Evolutionary conservation across 2,329 filamentous ascomycete genomes (phyloP), one percentile per base, ranked within the genome.

Genomic region (Cercospora sojina): DNA sequence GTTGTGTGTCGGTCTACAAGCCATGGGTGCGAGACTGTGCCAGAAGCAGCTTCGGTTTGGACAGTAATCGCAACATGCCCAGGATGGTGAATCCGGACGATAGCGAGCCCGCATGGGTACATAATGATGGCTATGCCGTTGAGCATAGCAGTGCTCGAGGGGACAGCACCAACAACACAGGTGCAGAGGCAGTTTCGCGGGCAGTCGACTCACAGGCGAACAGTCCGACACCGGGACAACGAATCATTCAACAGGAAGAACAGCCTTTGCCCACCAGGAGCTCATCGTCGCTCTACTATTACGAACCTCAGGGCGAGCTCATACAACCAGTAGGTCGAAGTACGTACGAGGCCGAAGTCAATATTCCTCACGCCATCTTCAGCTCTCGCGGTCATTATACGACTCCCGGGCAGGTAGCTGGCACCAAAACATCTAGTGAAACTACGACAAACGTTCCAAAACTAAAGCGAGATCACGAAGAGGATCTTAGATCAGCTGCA

Each of bases 301-400:
- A 80, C 76, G 80, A 83, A 66, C 80, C 80, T 3, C 80, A 82
- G 71, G 81, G 80, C 51, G 80, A 82, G 71, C 75, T 82, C n/a
- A 69, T 78, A 16, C 77, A 78, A 59, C 78, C 80, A 27, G 75
- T 74, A 61, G 70, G 73, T 35, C 76, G 77, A 65, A 69, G 65
- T n/a, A 59, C 67, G 31, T 13, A 31, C 27, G 3, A 32, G 2
- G 4, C 25, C 16, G 18, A 32, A 56, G 5, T 32, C 53, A 32
- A 12, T 8, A 51, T 51, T 3, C 18, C 47, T 16, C 47, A 27
- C 25, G 3, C 51, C 13, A 29, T 55, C 3, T 18, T 13, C 27
- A 31, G 6, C 13, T 31, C 6, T 4, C 27, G 27, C 23, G 20
- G 13, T 9, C 23, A 2, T 23, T 4, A 55, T 2, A 23, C 27